Evolutionary conservation across 768 basidiomycete species (phyloP).

Genomic region (Auriscalpium vulgare): DNA sequence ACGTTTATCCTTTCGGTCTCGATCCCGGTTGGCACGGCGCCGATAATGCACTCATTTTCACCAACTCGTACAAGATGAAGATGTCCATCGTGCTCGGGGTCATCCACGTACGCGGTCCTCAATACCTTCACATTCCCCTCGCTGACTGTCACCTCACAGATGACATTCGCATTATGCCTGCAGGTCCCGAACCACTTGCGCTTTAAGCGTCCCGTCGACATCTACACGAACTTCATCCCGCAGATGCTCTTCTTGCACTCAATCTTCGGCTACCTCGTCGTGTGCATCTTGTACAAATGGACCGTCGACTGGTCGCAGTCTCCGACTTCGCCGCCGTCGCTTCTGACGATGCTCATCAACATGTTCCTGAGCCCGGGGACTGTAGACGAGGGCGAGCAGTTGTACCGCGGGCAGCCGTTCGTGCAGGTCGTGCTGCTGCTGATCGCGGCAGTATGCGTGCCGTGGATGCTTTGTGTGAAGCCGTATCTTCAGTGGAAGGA

Average conservation of each 20-base stretch:
- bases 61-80: constrained; percentile 99
- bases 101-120: constrained; percentile 66
- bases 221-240: constrained; percentile 93
- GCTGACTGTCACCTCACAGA: constrained; percentile 39
- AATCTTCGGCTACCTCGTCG: constrained; percentile 92
- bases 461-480: constrained; percentile 89
- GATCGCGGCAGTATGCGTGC: constrained; percentile 81
- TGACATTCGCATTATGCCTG: constrained; percentile 96
- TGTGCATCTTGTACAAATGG: constrained; percentile 98
- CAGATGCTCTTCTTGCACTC: constrained; percentile 97
- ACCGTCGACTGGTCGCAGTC: constrained; percentile 80
- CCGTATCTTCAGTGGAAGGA: constrained; percentile 91
- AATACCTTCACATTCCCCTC: not conserved
- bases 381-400: constrained; percentile 55
- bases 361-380: constrained; percentile 93
- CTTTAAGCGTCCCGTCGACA: constrained; percentile 81
- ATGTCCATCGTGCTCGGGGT: constrained; percentile 96
- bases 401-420: constrained; percentile 83
- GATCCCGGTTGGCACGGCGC: constrained; percentile 95
- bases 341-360: constrained; percentile 91
- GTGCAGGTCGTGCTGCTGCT: constrained; percentile 76
- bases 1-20: constrained; percentile 86
- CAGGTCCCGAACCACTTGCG: constrained; percentile 93
- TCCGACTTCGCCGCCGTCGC: constrained; percentile 67
- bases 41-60: constrained; percentile 86